Base-by-base conservation (phyloP, 768 basidiomycete species). In the Omphalotus guepiniiformis region DNA sequence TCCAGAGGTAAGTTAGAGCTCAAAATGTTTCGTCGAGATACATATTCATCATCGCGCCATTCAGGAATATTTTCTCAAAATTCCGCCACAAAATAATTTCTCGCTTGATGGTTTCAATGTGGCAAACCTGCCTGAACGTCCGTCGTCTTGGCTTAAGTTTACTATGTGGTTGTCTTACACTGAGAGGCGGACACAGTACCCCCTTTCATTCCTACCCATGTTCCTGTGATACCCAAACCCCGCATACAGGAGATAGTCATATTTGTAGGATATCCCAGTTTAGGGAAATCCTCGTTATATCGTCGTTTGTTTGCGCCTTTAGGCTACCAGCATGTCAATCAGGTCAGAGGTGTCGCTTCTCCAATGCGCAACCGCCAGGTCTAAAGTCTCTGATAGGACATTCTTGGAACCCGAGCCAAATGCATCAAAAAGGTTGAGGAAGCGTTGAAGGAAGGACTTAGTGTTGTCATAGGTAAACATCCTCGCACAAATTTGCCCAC, bases 211-310 rank as follows among this genome's bases (percentile, higher is more conserved):
- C 79, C 82, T 2, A 70, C 74, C 3, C 75, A 73, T 5, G 66
- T 72, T 0, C 74, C 78, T 0, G 58, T 85, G 21, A 50, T 82
- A 7, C 80, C 78, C 3, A 16, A 49, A 52, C 52, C 62, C 1
- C 55, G 50, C 0, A 55, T 53, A 25, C 66, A 70, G 58, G 78
- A 80, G 55, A 57, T 75, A 3, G 66, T 79, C 5, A 26, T 80
- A 2, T 78, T 80, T 44, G 72, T 76, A 23, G 77, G 78, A 36
- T 78, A 74, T 51, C 77, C 77, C 1, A 73, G 71, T 53, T 50
- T 78, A 30, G 95, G 95, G 34, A 97, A 98, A 65, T 82, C 89
- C 0, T 76, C 85, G 0, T 89, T 96, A 64, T 97, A 75, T 63
- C 70, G 70, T 15, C 73, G 61, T 36, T 70, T 92, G 61, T 94